phyloP scores from a whole-genome alignment of 2,329 filamentous ascomycete species.

The Plenodomus tracheiphilus region DNA sequence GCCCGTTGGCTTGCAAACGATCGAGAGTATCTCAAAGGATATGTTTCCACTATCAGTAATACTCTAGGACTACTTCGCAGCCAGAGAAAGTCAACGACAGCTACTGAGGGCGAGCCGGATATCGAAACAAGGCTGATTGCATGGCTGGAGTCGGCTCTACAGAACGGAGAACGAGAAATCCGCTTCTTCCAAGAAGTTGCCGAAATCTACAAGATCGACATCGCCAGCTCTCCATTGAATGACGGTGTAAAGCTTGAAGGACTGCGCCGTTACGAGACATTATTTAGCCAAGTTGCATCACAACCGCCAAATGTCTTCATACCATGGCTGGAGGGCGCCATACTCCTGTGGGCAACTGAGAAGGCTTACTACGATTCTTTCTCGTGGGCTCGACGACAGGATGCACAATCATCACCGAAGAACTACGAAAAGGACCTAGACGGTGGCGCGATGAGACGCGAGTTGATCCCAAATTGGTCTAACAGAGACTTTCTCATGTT shows the following conservation, averaged over 20 bases:
- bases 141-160: constrained; percentile 36
- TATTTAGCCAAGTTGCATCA: constrained; percentile 21
- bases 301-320: constrained; percentile 18
- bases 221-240: constrained; percentile 14
- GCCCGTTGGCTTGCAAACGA: constrained; percentile 42
- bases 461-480: constrained; percentile 72
- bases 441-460: constrained; percentile 64
- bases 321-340: constrained; percentile 39
- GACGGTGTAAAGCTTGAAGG: constrained; percentile 28
- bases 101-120: constrained; percentile 15
- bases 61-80: constrained; percentile 24
- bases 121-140: constrained; percentile 29
- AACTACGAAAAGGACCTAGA: constrained; percentile 57
- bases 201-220: constrained; percentile 27
- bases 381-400: constrained; percentile 36
- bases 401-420: constrained; percentile 18
- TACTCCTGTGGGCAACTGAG: constrained; percentile 40
- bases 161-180: constrained; percentile 39
- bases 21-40: constrained; percentile 37
- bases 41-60: constrained; percentile 30
- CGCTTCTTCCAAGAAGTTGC: constrained; percentile 38
- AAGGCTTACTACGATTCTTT: constrained; percentile 42
- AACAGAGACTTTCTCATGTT: constrained; percentile 63
- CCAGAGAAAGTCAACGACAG: constrained; percentile 11
- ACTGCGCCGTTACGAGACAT: constrained; percentile 33